These are phyloP conservation scores for Theobroma grandiflorum DNA, from an alignment of 441 rosid genomes.

Conservation along the genomic window DNA sequence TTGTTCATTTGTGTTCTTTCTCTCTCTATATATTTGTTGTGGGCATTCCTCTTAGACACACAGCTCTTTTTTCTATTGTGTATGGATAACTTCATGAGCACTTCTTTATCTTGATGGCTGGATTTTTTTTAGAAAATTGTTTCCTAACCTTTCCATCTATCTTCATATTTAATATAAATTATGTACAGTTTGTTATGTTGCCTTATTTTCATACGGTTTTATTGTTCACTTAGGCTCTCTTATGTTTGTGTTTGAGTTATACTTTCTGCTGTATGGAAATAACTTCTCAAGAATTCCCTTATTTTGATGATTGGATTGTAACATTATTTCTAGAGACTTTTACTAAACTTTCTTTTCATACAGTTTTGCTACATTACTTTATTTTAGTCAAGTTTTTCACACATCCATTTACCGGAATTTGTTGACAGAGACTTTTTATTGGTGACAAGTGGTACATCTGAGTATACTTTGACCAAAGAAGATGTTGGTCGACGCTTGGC, in stretches of 20 bases:
- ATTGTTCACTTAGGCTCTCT: not conserved
- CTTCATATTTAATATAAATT: not conserved
- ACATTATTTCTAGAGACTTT: not conserved
- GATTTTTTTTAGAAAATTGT: not conserved
- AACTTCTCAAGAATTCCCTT: not conserved
- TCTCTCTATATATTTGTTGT: not conserved
- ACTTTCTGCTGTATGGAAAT: not conserved
- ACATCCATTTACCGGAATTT: conserved; percentile 25
- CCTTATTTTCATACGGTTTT: conserved; percentile 3
- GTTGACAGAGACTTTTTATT: conserved; percentile 65
- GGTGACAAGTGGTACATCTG: conserved; percentile 84
- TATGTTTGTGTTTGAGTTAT: not conserved
- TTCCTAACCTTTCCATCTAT: not conserved
- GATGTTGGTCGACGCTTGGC: conserved; percentile 85
- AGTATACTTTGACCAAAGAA: conserved; percentile 83
- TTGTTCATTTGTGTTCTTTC: conserved; percentile 14
- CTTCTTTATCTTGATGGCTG: conserved; percentile 1
- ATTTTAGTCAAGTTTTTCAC: conserved; percentile 11
- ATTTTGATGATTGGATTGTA: not conserved
- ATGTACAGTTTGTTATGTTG: not conserved
- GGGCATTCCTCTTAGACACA: not conserved
- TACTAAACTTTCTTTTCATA: not conserved
- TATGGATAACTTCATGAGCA: not conserved
- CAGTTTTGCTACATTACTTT: not conserved
- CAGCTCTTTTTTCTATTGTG: not conserved